Evolutionary conservation across 1,284 basidiomycete genomes (phyloP), one percentile per base, ranked within the genome.

Genomic region (Leccinum pallidistipes): DNA sequence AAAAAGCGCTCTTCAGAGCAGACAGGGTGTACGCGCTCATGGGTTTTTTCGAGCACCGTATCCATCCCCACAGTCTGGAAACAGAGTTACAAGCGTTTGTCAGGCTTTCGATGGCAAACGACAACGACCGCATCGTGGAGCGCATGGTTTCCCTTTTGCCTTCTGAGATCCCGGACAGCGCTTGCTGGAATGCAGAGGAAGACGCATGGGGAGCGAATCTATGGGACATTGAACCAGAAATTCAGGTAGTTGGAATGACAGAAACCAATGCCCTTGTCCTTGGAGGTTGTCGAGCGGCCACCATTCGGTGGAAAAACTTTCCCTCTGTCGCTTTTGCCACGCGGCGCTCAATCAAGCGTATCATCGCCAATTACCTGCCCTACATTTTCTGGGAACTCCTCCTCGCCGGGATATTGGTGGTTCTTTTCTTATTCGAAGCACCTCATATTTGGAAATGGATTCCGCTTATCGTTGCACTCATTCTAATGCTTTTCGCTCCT

Each of bases 21-120:
- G 69, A 71, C 18, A 69, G 60, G 27, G 72, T 74, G 24, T 72
- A 72, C 7, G 64, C 68, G 7, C 61, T 74, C 1, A 73, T 72
- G 72, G 64, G 64, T 3, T 72, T 74, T 52, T 71, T 74, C 24
- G 62, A 69, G 5, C 71, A 71, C 56, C 71, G 62, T 0, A 72
- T 73, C 50, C 47, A 61, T 16, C 72, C 68, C 11, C 52, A 72
- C n/a, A 21, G 43, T 24, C 7, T 45, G 32, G 69, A 71, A 29
- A 71, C 63, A 9, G 61, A 70, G 27, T 3, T 70, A 21, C 72
- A 73, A 56, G 69, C 72, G 3, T 62, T 70, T 5, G 68, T 58
- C 1, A 60, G 69, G 34, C 59, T 71, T 4, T 71, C 73, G 3
- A 72, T 73, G 70, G 70, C 62, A 0, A 72, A 74, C 12, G 70